Conservation (phyloP, 257 asterid species). For the Rubia yunnanensis region DNA sequence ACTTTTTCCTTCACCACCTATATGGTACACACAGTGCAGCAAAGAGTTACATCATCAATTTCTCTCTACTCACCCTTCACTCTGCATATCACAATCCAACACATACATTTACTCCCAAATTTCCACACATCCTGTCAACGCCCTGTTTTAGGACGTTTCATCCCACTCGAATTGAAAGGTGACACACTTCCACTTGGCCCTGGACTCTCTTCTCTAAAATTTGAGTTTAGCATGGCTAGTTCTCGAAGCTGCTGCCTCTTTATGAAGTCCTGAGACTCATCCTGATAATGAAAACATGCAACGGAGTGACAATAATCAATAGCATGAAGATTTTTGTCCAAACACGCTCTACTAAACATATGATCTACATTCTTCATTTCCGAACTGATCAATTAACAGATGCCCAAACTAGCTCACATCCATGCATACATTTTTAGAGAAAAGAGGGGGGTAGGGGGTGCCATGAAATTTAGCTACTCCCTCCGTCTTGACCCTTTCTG, state of each 20-base stretch:
- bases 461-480: too few relatives aligned
- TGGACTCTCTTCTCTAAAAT: constrained; percentile 90
- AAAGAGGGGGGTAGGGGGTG: too few relatives aligned
- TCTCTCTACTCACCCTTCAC: constrained; percentile 9
- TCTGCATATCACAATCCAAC: constrained; percentile 13
- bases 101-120: constrained; percentile 8
- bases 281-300: constrained; percentile 30
- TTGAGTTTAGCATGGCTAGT: constrained; percentile 87
- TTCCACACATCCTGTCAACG: constrained; percentile 34
- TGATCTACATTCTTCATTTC: not conserved
- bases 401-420: not conserved
- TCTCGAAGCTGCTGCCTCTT: constrained; percentile 96
- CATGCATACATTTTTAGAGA: not conserved
- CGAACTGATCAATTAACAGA: not conserved
- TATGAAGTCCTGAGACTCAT: constrained; percentile 87
- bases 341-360: not conserved
- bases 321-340: not conserved
- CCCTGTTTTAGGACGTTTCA: constrained; percentile 98
- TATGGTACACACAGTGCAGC: not conserved
- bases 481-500: too few relatives aligned
- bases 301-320: too few relatives aligned
- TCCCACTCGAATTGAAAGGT: constrained; percentile 80
- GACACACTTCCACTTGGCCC: constrained; percentile 97
- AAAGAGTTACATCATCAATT: not conserved
- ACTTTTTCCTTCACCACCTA: constrained; percentile 4